phyloP scores from a whole-genome alignment of 1,284 basidiomycete genomes.

The Cutaneotrichosporon cavernicola region DNA sequence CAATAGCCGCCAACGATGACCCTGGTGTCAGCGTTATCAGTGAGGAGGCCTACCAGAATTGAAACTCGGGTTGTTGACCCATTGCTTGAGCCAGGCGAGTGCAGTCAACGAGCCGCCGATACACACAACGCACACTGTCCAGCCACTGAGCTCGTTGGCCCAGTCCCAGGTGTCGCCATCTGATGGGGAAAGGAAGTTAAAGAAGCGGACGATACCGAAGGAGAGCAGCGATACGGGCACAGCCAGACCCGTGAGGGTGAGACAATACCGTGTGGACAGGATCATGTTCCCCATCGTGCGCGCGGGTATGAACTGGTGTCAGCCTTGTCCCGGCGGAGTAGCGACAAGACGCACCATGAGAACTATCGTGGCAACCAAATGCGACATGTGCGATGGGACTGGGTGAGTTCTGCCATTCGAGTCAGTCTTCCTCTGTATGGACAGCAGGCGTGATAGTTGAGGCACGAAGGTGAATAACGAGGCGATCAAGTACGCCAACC shows the following conservation, averaged over 20 bases:
- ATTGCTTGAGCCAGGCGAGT: conserved; percentile 72
- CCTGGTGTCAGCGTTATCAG: conserved; percentile 56
- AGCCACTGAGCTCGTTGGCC: conserved; percentile 49
- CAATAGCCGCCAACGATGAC: conserved; percentile 85
- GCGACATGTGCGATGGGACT: conserved; percentile 69
- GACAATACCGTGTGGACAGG: conserved; percentile 54
- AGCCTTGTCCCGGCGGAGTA: conserved; percentile 49
- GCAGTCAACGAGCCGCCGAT: conserved; percentile 77
- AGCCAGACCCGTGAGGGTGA: conserved; percentile 63
- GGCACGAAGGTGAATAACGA: conserved; percentile 91
- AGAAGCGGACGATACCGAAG: conserved; percentile 74
- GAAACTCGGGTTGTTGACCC: conserved; percentile 85
- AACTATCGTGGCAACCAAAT: conserved; percentile 86
- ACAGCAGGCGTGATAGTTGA: conserved; percentile 45
- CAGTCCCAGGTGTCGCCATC: conserved; percentile 43
- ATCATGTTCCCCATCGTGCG: conserved; percentile 89
- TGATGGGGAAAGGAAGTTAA: conserved; percentile 58
- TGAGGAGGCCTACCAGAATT: conserved; percentile 65
- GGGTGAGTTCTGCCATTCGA: conserved; percentile 49
- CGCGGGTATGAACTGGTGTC: conserved; percentile 57
- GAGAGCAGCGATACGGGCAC: conserved; percentile 81
- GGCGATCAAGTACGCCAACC: conserved; percentile 82
- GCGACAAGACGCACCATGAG: conserved; percentile 50
- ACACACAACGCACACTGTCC: conserved; percentile 67
- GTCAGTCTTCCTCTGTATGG: conserved; percentile 56